Evolutionary conservation across 2,329 filamentous ascomycete genomes (phyloP).

Genomic region (Cryphonectria radicalis): DNA sequence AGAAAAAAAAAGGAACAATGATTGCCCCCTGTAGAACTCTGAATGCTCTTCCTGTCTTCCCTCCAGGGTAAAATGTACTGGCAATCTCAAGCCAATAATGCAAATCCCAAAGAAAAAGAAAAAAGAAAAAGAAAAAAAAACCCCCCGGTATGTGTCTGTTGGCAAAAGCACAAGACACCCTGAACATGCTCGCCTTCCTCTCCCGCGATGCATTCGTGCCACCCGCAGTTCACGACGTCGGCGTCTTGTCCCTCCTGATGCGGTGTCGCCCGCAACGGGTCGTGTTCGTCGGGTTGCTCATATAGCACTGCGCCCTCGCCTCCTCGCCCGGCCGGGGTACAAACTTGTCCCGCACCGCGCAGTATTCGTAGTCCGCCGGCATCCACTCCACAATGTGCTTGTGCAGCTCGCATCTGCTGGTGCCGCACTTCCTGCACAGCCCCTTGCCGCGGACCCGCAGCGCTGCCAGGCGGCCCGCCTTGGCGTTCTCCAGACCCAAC

Average conservation of each 20-base stretch:
- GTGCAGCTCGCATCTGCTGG: constrained; percentile 65
- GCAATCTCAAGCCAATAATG: background rate
- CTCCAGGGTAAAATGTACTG: background rate
- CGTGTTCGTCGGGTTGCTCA: constrained; percentile 63
- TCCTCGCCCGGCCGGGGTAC: constrained; percentile 52
- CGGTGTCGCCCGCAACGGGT: constrained; percentile 62
- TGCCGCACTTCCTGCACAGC: constrained; percentile 65
- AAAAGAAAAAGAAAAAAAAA: too few relatives aligned
- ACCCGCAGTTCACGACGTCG: background rate
- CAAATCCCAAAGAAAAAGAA: background rate
- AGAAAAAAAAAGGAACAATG: background rate
- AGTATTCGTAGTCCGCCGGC: constrained; percentile 61
- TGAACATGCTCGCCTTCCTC: background rate
- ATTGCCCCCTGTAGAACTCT: background rate
- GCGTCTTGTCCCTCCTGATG: constrained; percentile 35
- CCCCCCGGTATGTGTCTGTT: background rate
- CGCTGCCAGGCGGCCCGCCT: constrained; percentile 44
- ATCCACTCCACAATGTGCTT: constrained; percentile 65
- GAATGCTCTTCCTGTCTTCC: background rate
- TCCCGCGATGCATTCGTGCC: background rate
- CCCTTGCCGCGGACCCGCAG: constrained; percentile 62
- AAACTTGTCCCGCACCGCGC: constrained; percentile 61
- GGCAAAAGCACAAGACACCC: too few relatives aligned
- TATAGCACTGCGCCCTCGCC: constrained; percentile 58
- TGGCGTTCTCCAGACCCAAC: constrained; percentile 22